These are phyloP conservation scores for Vaucheria bursata DNA, from an alignment of 352 stramenopile genomes.

Conservation along the genomic window DNA sequence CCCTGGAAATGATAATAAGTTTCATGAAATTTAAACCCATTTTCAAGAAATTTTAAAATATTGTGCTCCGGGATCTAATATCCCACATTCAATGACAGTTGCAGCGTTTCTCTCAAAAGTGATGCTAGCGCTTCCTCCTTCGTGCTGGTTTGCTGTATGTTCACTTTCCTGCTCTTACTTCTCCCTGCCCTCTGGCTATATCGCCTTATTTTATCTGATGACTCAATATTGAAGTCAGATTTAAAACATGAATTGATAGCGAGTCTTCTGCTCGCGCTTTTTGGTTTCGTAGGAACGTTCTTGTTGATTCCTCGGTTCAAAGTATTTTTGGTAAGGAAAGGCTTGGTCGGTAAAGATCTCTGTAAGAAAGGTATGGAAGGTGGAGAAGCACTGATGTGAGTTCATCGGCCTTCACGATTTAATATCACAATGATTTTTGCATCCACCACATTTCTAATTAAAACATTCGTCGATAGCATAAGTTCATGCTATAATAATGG, in stretches of 20 bases:
- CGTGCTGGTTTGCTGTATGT: no score
- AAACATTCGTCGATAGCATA: neutral
- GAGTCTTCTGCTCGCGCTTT: slow-evolving; percentile 18
- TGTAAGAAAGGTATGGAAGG: slow-evolving; percentile 72
- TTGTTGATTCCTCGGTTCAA: slow-evolving; percentile 50
- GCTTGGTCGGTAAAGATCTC: slow-evolving; percentile 76
- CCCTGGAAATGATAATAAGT: no score
- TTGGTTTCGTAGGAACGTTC: slow-evolving; percentile 42
- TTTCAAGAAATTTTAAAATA: no score
- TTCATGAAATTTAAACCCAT: no score
- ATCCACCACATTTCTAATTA: neutral
- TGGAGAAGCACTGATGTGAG: neutral
- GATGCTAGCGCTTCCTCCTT: no score
- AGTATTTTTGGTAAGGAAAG: slow-evolving; percentile 60
- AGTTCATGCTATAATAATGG: neutral
- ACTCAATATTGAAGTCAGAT: neutral
- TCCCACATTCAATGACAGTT: no score
- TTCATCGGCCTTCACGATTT: slow-evolving; percentile 32
- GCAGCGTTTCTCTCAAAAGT: no score
- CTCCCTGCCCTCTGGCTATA: no score
- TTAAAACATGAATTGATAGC: slow-evolving; percentile 16
- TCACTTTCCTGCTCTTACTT: no score
- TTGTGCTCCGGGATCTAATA: no score
- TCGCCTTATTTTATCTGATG: neutral
- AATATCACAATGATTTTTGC: slow-evolving; percentile 16